Evolutionary conservation across 805 yeast species (phyloP).

Genomic region (Nakazawaea sp.): DNA sequence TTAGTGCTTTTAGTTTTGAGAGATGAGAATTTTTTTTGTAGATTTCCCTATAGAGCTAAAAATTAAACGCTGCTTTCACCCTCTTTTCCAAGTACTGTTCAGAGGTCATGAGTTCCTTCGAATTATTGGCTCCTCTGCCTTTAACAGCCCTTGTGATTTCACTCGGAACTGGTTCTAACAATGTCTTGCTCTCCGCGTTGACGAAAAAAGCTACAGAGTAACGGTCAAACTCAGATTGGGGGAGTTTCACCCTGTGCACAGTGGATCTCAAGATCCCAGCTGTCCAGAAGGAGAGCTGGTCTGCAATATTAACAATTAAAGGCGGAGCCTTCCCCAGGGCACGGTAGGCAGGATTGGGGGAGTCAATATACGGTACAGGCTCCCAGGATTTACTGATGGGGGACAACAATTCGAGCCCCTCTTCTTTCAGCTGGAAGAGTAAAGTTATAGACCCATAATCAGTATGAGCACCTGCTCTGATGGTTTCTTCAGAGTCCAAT

Average conservation of each 20-base stretch:
- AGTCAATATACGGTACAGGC: slow-evolving; percentile 45
- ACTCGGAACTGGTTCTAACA: slow-evolving; percentile 59
- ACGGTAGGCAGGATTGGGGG: slow-evolving; percentile 32
- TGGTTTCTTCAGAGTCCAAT: slow-evolving; percentile 38
- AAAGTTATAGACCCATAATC: slow-evolving; percentile 65
- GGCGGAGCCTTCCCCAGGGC: slow-evolving; percentile 43
- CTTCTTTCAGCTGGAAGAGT: slow-evolving; percentile 56
- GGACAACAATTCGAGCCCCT: slow-evolving; percentile 49
- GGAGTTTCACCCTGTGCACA: slow-evolving; percentile 48
- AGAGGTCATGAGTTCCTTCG: slow-evolving; percentile 40
- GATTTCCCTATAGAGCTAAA: background rate
- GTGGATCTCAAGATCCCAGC: slow-evolving; percentile 59
- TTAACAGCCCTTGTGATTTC: slow-evolving; percentile 14
- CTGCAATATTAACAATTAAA: slow-evolving; percentile 61
- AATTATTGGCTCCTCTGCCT: slow-evolving; percentile 15
- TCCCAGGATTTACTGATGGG: slow-evolving; percentile 45
- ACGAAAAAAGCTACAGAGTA: slow-evolving; percentile 65
- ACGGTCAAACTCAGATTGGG: slow-evolving; percentile 32
- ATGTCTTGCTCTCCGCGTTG: slow-evolving; percentile 54
- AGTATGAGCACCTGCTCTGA: slow-evolving; percentile 72
- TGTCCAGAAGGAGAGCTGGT: slow-evolving; percentile 63
- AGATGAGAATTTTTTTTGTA: background rate
- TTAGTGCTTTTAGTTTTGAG: background rate
- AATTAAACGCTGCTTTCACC: slow-evolving; percentile 10
- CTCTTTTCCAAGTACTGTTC: slow-evolving; percentile 50